Evolutionary conservation across 768 basidiomycete species (phyloP).

Genomic region (Lactifluus volemus): DNA sequence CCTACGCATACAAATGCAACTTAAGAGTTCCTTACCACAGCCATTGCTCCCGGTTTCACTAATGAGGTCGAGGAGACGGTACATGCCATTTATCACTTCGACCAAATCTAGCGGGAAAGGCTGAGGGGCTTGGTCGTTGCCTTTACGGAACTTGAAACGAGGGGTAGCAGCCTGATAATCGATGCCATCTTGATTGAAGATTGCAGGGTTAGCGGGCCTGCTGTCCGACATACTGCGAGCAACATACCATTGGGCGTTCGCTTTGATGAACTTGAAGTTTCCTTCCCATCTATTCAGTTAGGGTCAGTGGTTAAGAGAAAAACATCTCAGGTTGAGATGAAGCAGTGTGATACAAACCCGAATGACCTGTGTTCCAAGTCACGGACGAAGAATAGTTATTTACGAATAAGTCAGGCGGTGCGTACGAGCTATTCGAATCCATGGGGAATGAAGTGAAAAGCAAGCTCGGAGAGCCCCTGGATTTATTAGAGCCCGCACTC

Average conservation of each 20-base stretch:
- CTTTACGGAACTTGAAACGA: neutral
- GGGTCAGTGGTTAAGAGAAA: neutral
- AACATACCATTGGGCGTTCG: neutral
- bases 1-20: neutral
- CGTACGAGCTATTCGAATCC: neutral
- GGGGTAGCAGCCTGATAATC: neutral
- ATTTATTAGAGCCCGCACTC: no score
- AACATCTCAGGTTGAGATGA: neutral
- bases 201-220: neutral
- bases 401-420: neutral
- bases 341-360: neutral
- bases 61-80: constrained; percentile 45
- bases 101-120: neutral
- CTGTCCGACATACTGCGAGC: no score
- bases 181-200: neutral
- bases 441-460: neutral
- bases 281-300: neutral
- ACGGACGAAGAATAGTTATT: neutral
- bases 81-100: constrained; percentile 35
- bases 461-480: no score
- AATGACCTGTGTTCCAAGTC: neutral
- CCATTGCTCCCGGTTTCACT: constrained; percentile 42
- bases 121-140: neutral
- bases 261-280: neutral
- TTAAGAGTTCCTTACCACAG: constrained; percentile 32